Conservation (phyloP, 2,329 filamentous ascomycete species). For the Diaporthe destruens region DNA sequence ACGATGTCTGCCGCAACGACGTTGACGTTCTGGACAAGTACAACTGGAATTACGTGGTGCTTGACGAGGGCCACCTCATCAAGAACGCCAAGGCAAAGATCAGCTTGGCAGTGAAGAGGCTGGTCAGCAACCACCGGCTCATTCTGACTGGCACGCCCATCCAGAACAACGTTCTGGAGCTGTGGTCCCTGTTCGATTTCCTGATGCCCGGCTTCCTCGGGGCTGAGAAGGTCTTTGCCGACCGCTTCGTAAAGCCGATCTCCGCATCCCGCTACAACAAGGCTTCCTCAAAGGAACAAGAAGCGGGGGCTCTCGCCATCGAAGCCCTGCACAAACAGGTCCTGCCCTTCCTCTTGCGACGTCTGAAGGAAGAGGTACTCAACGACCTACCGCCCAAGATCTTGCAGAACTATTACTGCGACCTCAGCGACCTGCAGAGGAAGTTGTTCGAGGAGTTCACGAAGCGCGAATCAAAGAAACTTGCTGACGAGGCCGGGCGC, state of each 20-base stretch:
- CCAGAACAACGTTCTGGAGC: constrained; percentile 95
- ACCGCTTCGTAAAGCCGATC: constrained; percentile 95
- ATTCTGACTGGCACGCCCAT: constrained; percentile 97
- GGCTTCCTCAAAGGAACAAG: constrained; percentile 97
- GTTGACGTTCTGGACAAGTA: constrained; percentile 84
- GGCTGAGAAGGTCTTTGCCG: constrained; percentile 93
- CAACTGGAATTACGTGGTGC: constrained; percentile 96
- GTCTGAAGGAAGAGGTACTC: constrained; percentile 96
- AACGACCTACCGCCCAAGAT: constrained; percentile 98
- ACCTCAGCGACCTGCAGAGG: constrained; percentile 93
- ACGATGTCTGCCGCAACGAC: constrained; percentile 97
- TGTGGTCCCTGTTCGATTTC: constrained; percentile 99
- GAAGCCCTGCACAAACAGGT: constrained; percentile 99
- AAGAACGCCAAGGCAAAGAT: constrained; percentile 99
- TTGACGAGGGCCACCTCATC: constrained; percentile 98
- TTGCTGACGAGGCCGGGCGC: constrained; percentile 84
- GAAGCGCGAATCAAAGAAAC: constrained; percentile 90
- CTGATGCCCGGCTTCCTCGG: constrained; percentile 98
- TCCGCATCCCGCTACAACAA: constrained; percentile 95
- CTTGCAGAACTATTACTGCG: constrained; percentile 98
- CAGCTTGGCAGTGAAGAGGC: constrained; percentile 88
- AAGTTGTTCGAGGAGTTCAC: constrained; percentile 97
- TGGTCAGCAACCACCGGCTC: constrained; percentile 91
- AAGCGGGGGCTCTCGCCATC: constrained; percentile 94
- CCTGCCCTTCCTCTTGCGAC: constrained; percentile 92